Percentiles rank a stretch among this genome's conserved stretches.
These are phyloP conservation scores for Pestalotiopsis sp. DNA, from an alignment of 2,329 filamentous ascomycete genomes.

Conservation along the genomic window DNA sequence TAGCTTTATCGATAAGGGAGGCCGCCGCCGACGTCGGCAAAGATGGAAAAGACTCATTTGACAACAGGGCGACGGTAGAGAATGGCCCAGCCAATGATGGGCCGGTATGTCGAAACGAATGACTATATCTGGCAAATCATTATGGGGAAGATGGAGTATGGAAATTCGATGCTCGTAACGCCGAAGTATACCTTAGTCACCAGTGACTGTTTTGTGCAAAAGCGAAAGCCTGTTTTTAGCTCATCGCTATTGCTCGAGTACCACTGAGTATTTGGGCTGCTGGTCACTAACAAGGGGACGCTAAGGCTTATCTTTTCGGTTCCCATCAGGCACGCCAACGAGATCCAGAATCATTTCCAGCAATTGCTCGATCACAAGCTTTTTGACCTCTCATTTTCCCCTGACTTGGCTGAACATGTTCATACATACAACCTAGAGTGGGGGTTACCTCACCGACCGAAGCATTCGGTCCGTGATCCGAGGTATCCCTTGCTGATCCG, in stretches of 20 bases:
- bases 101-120: background rate
- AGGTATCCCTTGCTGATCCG: background rate
- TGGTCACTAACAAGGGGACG: background rate
- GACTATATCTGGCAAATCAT: background rate
- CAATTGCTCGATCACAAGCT: too few relatives aligned
- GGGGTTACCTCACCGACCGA: background rate
- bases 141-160: background rate
- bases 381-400: background rate
- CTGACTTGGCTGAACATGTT: background rate
- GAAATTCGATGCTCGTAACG: too few relatives aligned
- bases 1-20: slow-evolving; percentile 11
- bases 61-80: background rate
- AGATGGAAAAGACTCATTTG: background rate
- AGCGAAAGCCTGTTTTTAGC: background rate
- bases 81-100: background rate
- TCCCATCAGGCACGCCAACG: too few relatives aligned
- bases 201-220: background rate
- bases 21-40: slow-evolving; percentile 10
- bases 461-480: background rate
- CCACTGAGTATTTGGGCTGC: background rate
- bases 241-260: background rate
- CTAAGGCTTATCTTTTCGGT: background rate
- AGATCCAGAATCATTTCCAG: too few relatives aligned
- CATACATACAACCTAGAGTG: background rate
- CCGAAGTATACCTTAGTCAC: background rate